Evolutionary conservation across 2,329 filamentous ascomycete species (phyloP).

Genomic region (Chrysosporium keratinophilum): DNA sequence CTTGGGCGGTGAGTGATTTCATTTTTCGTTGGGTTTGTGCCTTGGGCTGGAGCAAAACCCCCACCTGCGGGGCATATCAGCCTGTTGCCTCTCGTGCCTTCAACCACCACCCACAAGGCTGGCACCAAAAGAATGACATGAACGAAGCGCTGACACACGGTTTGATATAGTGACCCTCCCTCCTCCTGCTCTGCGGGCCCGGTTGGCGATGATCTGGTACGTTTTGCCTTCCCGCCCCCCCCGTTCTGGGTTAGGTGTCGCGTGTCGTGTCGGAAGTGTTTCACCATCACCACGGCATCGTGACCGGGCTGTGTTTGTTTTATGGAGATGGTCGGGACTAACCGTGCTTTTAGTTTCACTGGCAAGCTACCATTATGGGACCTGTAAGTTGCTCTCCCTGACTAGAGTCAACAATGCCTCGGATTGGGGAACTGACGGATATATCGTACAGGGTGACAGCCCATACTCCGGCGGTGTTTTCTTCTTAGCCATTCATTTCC

Average conservation of each 20-base stretch:
- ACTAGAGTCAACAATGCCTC: constrained; percentile 3
- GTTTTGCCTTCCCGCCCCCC: constrained; percentile 28
- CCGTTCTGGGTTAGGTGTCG: constrained; percentile 3
- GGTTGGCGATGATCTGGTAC: constrained; percentile 93
- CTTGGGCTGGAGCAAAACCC: constrained; percentile 7
- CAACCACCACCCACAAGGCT: not conserved
- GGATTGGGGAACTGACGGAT: constrained; percentile 3
- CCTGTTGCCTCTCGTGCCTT: not conserved
- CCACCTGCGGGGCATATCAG: constrained; percentile 14
- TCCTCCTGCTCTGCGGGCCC: constrained; percentile 98
- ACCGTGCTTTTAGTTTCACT: constrained; percentile 67
- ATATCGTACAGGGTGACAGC: constrained; percentile 63
- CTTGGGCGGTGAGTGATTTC: constrained; percentile 39
- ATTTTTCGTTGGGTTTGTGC: constrained; percentile 13
- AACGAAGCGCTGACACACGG: constrained; percentile 8
- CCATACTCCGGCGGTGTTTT: constrained; percentile 98
- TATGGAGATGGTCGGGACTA: not conserved
- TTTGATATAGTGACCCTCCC: constrained; percentile 68
- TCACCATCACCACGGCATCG: constrained; percentile 12
- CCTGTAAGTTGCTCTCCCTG: constrained; percentile 57
- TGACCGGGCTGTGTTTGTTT: not conserved
- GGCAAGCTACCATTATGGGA: constrained; percentile 99
- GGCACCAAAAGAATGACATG: not conserved
- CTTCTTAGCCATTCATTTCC: constrained; percentile 98
- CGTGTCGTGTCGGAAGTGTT: constrained; percentile 14